Base-by-base conservation (phyloP, 2,329 filamentous ascomycete genomes). In the Phyllosticta citrichinensis region DNA sequence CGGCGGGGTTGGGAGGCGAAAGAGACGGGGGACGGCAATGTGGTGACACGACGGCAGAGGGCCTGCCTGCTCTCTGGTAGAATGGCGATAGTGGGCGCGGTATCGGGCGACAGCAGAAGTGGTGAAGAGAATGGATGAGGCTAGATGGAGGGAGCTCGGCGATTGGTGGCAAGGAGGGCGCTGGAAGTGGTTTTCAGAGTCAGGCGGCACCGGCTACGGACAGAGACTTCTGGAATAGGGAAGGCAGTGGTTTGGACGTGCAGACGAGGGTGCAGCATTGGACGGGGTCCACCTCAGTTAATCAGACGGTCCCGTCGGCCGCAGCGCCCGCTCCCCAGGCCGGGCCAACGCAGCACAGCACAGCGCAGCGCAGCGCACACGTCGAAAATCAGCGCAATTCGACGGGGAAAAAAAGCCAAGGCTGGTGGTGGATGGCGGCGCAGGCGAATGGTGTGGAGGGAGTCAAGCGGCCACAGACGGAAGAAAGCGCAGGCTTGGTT, bases 11-110 rank as follows among this genome's bases (percentile, higher is more conserved):
- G 63, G 54, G 61, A 63, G 62, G 55, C 51, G 35, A 52, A 33
- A 55, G 65, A 64, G 52, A 55, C 20, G 58, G 58, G 35, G 61
- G 54, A 47, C 54, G 62, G 62, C 51, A 56, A 62, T 60, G 63
- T 65, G 66, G 70, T 70, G 67, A 66, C 66, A 71, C 68, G 56
- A 57, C 33, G 58, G 58, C 35, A 51, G 35, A 60, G 27, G 27
- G 27, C 6, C 27, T 30, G 27, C 6, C 27, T 30, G 27, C 3
- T 30, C 30, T 20, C 30, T 25, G n/a, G 52, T 35, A 52, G 24
- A 22, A 60, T 24, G 14, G 40, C 58, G 58, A 60, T 60, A 19
- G 52, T 55, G 53, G 55, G 27, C 52, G 58, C 58, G 58, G 52
- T 27, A 52, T 19, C 58, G 58, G 52, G 57, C 24, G 53, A 54